These are phyloP conservation scores for Beauveria sp. DNA, from an alignment of 2,329 filamentous ascomycete genomes.

Conservation along the genomic window DNA sequence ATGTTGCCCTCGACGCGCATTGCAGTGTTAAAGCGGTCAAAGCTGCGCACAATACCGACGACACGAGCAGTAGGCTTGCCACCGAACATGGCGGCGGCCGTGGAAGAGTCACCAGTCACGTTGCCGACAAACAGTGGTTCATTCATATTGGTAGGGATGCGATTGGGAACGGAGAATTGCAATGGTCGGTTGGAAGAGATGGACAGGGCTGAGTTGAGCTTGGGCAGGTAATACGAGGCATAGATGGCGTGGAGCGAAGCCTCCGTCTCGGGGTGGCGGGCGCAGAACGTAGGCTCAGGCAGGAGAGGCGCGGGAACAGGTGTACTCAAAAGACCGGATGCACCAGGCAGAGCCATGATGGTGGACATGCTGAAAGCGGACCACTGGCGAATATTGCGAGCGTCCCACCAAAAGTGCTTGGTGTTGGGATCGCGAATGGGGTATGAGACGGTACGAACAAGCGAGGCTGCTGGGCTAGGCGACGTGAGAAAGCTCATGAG, in stretches of 20 bases:
- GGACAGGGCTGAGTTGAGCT: slow-evolving; percentile 76
- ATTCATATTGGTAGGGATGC: slow-evolving; percentile 26
- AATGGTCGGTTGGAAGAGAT: slow-evolving; percentile 63
- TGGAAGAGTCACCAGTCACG: slow-evolving; percentile 47
- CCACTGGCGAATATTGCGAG: slow-evolving; percentile 82
- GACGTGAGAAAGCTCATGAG: slow-evolving; percentile 71
- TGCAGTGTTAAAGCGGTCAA: slow-evolving; percentile 89
- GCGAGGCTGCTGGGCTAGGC: slow-evolving; percentile 71
- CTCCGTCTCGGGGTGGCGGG: slow-evolving; percentile 71
- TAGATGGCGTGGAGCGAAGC: slow-evolving; percentile 67
- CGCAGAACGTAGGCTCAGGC: slow-evolving; percentile 47
- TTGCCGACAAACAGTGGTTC: slow-evolving; percentile 61
- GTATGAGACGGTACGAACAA: slow-evolving; percentile 73
- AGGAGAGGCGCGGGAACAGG: slow-evolving; percentile 56
- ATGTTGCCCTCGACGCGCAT: slow-evolving; percentile 82
- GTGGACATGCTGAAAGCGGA: slow-evolving; percentile 65
- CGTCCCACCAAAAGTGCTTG: slow-evolving; percentile 93
- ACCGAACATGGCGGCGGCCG: slow-evolving; percentile 44
- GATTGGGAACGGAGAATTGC: slow-evolving; percentile 38
- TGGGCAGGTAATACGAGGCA: slow-evolving; percentile 70
- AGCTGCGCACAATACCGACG: slow-evolving; percentile 82
- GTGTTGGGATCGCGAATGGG: slow-evolving; percentile 57
- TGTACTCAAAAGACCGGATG: slow-evolving; percentile 64
- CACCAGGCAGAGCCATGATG: slow-evolving; percentile 65
- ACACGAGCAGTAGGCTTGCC: slow-evolving; percentile 49